Evolutionary conservation across 2,329 filamentous ascomycete species (phyloP).

Genomic region (Trichoderma sp.): DNA sequence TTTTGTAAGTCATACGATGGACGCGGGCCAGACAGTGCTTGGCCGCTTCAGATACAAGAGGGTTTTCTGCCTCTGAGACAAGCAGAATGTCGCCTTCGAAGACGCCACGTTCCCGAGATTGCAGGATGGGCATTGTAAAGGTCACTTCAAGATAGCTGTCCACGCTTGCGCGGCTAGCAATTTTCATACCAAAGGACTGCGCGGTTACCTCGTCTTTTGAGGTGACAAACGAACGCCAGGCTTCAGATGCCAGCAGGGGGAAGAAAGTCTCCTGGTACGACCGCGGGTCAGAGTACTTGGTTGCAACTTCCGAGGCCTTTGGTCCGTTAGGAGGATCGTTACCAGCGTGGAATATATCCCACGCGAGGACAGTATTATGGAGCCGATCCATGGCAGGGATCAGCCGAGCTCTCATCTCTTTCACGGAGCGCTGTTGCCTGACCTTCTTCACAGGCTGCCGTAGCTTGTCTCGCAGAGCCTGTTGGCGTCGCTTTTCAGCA

Average conservation of each 20-base stretch:
- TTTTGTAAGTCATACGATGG: conserved; percentile 78
- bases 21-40: conserved; percentile 87
- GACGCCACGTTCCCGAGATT: conserved; percentile 72
- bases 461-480: conserved; percentile 58
- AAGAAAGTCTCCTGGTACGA: conserved; percentile 91
- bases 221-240: conserved; percentile 92
- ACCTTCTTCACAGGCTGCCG: conserved; percentile 81
- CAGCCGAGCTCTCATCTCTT: conserved; percentile 91
- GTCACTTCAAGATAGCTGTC: conserved; percentile 93
- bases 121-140: conserved; percentile 72
- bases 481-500: conserved; percentile 50
- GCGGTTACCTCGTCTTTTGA: conserved; percentile 83
- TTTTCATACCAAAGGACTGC: conserved; percentile 83
- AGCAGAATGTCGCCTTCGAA: conserved; percentile 88
- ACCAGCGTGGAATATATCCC: conserved; percentile 92
- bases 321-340: conserved; percentile 81
- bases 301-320: conserved; percentile 74
- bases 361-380: conserved; percentile 84
- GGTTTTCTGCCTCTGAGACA: conserved; percentile 73
- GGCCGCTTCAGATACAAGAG: conserved; percentile 65
- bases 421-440: conserved; percentile 77
- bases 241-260: conserved; percentile 86
- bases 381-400: conserved; percentile 85
- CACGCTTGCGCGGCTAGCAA: conserved; percentile 85
- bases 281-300: conserved; percentile 73